A percentile compares a stretch with the other conserved stretches of the same genome.
Evolutionary conservation across 164 flowering plant genomes (phyloP).

Genomic region (Aristolochia fimbriata): DNA sequence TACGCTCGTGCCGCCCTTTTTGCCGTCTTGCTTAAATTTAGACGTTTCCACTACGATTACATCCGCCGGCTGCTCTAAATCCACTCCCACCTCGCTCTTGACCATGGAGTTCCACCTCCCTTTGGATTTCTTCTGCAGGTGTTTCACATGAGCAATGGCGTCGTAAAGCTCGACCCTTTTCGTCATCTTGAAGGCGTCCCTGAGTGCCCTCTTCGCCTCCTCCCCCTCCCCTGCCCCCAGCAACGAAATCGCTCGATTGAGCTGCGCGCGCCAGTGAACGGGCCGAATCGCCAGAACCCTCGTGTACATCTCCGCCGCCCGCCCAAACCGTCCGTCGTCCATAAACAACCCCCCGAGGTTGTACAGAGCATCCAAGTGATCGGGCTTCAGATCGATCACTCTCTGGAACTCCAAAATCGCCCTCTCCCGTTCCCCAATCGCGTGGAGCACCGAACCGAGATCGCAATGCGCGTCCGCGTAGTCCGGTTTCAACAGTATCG

Average conservation of each 20-base stretch:
- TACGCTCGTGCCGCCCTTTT: slow-evolving; percentile 1
- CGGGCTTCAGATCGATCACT: slow-evolving; percentile 16
- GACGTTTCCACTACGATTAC: slow-evolving; percentile 8
- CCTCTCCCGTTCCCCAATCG: slow-evolving; percentile 14
- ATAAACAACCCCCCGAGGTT: slow-evolving; percentile 15
- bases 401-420: slow-evolving; percentile 14
- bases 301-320: slow-evolving; percentile 16
- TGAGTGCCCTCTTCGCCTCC: slow-evolving; percentile 11
- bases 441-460: slow-evolving; percentile 15
- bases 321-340: slow-evolving; percentile 12
- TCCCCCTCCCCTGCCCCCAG: slow-evolving; percentile 13
- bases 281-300: slow-evolving; percentile 13
- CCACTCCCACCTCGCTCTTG: neutral
- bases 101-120: slow-evolving; percentile 1
- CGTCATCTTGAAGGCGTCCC: slow-evolving; percentile 17
- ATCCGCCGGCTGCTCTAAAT: neutral
- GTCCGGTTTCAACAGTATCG: slow-evolving; percentile 10
- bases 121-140: slow-evolving; percentile 7
- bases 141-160: slow-evolving; percentile 17
- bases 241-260: slow-evolving; percentile 11
- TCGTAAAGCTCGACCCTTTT: slow-evolving; percentile 17
- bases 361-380: slow-evolving; percentile 12
- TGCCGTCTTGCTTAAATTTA: slow-evolving; percentile 7
- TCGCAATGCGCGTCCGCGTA: slow-evolving; percentile 16
- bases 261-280: slow-evolving; percentile 17